Evolutionary conservation across 2,329 filamentous ascomycete genomes (phyloP).

Genomic region (Fusarium pilosicola): DNA sequence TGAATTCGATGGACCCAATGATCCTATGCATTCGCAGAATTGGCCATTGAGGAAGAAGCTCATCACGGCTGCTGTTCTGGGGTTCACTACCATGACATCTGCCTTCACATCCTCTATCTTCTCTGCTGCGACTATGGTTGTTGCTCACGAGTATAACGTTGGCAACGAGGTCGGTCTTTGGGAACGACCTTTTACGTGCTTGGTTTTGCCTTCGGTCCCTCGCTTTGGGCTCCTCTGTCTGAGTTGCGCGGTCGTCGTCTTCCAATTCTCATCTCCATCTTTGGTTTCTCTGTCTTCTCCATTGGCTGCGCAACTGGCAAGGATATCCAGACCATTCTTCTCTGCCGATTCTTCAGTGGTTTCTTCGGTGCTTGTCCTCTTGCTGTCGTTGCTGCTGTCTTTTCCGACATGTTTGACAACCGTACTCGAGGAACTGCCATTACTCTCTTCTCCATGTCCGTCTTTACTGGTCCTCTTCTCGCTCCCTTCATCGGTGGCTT

Average conservation of each 20-base stretch:
- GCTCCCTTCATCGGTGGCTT: slow-evolving; percentile 77
- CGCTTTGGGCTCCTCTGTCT: slow-evolving; percentile 77
- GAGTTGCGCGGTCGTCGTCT: slow-evolving; percentile 75
- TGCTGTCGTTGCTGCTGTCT: slow-evolving; percentile 75
- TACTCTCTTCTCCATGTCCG: slow-evolving; percentile 56
- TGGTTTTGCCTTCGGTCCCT: slow-evolving; percentile 76
- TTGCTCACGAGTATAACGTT: slow-evolving; percentile 69
- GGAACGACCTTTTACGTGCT: slow-evolving; percentile 77
- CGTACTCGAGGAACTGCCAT: slow-evolving; percentile 64
- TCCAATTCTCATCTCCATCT: slow-evolving; percentile 69
- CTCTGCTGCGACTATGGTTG: slow-evolving; percentile 69
- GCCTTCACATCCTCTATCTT: slow-evolving; percentile 82
- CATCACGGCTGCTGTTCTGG: slow-evolving; percentile 72
- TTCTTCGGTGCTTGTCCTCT: slow-evolving; percentile 77
- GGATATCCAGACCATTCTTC: slow-evolving; percentile 74
- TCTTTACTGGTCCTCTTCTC: slow-evolving; percentile 74
- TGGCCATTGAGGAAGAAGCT: slow-evolving; percentile 85
- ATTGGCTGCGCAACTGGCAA: slow-evolving; percentile 72
- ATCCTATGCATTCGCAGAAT: slow-evolving; percentile 88
- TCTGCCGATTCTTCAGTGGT: slow-evolving; percentile 78
- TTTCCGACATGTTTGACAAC: slow-evolving; percentile 78
- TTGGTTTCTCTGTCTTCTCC: slow-evolving; percentile 76
- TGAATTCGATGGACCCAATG: slow-evolving; percentile 84
- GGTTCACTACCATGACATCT: slow-evolving; percentile 76
- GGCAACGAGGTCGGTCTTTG: slow-evolving; percentile 70